Evolutionary conservation across 257 asterid genomes (phyloP), one percentile per base, ranked within the genome.

Genomic region (Capsicum chinense): DNA sequence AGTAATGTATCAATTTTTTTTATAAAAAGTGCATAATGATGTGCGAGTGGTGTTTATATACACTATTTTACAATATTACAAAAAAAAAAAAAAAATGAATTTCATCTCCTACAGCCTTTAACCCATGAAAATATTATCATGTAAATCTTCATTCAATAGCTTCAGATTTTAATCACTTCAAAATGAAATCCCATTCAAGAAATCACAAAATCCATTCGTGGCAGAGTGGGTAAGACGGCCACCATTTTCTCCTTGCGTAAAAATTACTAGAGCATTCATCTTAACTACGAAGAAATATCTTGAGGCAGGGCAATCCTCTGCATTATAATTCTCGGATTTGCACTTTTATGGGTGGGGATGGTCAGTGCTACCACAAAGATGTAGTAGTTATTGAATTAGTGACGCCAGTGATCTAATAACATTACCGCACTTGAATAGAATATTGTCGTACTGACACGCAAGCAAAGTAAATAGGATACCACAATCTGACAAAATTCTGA

Each of bases 331-430:
- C 56, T 16, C 16, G 54, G 78, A 37, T 68, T 68, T 39, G 52
- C 50, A 68, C 78, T 68, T 68, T 0, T 2, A 37, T 37, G 52
- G 76, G 52, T 68, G 52, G 52, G 7, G 52, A 3, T 68, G 26
- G 9, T 57, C 80, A 11, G 42, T n/a, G 54, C 39, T 73, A 74
- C 35, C 19, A 48, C 60, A 74, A 74, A 74, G 60, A 50, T 74
- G 33, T 11, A 16, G 78, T 9, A 69, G 9, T 68, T 37, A 68
- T 39, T 68, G 26, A 56, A 39, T 14, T 67, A 67, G 74, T 67
- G 21, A 35, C 35, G 39, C 21, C 69, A 63, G 42, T 5, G 21
- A 21, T 63, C n/a, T 19, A 35, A 1, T 35, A 35, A 35, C 74
- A 35, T 67, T 67, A 13, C 21, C 13, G 50, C 74, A 67, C 74